A percentile compares a stretch with the other conserved stretches of the same genome.
Evolutionary conservation across 805 yeast genomes (phyloP).

Genomic region (Yamadazyma takamatsuzukensis): DNA sequence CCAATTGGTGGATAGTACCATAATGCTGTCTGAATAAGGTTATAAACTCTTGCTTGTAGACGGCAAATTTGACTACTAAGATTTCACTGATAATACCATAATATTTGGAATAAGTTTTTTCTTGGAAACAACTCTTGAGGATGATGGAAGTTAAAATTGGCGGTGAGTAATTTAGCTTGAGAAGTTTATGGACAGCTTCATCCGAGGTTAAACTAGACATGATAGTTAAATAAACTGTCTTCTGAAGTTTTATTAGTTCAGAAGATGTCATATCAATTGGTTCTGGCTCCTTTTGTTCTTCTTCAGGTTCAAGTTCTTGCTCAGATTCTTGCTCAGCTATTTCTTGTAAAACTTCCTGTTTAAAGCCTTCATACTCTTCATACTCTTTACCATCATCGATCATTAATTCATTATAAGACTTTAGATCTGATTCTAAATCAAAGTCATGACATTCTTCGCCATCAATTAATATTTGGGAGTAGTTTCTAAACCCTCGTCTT

Average conservation of each 20-base stretch:
- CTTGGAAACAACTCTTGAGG: constrained; percentile 79
- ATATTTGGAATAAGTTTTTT: constrained; percentile 79
- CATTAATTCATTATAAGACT: constrained; percentile 42
- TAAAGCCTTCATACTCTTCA: constrained; percentile 47
- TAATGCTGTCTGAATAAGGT: constrained; percentile 55
- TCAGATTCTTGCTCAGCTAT: constrained; percentile 4
- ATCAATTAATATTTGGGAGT: constrained; percentile 6
- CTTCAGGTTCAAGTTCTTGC: constrained; percentile 1
- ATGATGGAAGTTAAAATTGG: constrained; percentile 65
- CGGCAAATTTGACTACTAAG: constrained; percentile 41
- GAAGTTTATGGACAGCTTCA: constrained; percentile 86
- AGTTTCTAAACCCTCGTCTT: constrained; percentile 10
- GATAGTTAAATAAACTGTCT: constrained; percentile 72
- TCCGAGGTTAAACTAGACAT: constrained; percentile 90
- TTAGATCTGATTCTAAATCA: constrained; percentile 49
- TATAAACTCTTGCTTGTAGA: constrained; percentile 44
- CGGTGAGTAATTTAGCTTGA: constrained; percentile 47
- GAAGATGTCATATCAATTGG: constrained; percentile 65
- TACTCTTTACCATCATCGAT: constrained; percentile 39
- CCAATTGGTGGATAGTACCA: constrained; percentile 58
- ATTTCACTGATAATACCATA: constrained; percentile 72
- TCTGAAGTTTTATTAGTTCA: constrained; percentile 61
- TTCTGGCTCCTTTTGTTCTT: background rate
- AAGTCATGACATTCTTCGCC: constrained; percentile 40
- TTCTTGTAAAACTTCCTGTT: constrained; percentile 45